Conservation (phyloP, 345 rosid genomes). For the Firmiana major region DNA sequence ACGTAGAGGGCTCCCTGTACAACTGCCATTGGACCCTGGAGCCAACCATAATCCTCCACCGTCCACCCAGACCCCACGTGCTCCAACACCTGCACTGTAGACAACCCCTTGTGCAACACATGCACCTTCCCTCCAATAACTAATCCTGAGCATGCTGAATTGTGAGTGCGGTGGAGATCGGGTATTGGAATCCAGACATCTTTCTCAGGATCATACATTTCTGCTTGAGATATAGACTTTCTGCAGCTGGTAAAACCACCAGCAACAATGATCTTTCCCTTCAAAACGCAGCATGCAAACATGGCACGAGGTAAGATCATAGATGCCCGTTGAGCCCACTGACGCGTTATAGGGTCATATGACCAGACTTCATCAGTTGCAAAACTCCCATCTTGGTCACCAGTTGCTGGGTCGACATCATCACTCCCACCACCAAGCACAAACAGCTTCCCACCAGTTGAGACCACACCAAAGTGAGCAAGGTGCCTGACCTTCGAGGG, state of each 20-base stretch:
- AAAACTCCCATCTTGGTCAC: slow-evolving; percentile 93
- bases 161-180: slow-evolving; percentile 79
- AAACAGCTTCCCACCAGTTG: slow-evolving; percentile 60
- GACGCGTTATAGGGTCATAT: slow-evolving; percentile 68
- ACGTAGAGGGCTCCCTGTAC: slow-evolving; percentile 59
- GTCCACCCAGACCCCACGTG: slow-evolving; percentile 58
- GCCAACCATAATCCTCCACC: slow-evolving; percentile 75
- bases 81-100: slow-evolving; percentile 82
- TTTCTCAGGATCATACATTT: slow-evolving; percentile 81
- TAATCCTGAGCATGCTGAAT: slow-evolving; percentile 87
- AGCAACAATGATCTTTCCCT: slow-evolving; percentile 85
- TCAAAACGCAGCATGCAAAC: slow-evolving; percentile 87
- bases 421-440: slow-evolving; percentile 98
- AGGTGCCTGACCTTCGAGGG: slow-evolving; percentile 85
- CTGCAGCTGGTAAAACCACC: slow-evolving; percentile 93
- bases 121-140: slow-evolving; percentile 70
- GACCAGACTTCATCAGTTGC: slow-evolving; percentile 94
- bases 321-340: slow-evolving; percentile 62
- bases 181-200: slow-evolving; percentile 78
- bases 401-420: slow-evolving; percentile 83
- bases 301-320: slow-evolving; percentile 95
- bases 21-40: slow-evolving; percentile 89
- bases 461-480: slow-evolving; percentile 78
- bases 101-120: slow-evolving; percentile 82
- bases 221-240: slow-evolving; percentile 85